These are phyloP conservation scores for Vitis hybrid DNA, from an alignment of 177 flowering plant genomes.

Conservation along the genomic window DNA sequence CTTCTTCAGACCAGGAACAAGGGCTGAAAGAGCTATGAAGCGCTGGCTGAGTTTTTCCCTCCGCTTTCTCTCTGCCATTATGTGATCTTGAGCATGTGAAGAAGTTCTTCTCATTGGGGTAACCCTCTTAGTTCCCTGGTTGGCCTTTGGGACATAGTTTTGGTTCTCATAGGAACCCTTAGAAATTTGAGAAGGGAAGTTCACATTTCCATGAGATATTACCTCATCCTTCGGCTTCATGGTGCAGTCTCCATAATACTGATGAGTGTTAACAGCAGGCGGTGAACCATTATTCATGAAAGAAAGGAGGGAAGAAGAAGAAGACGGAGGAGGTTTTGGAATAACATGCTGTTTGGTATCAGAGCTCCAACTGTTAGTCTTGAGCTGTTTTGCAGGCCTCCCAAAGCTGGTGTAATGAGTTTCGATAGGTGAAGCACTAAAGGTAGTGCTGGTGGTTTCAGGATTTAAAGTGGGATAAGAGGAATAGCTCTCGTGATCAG, in stretches of 20 bases:
- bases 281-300: conserved; percentile 6
- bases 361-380: conserved; percentile 15
- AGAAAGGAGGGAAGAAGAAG: conserved; percentile 17
- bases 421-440: conserved; percentile 7
- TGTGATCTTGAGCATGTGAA: conserved; percentile 31
- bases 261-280: background rate
- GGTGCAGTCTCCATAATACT: background rate
- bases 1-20: conserved; percentile 50
- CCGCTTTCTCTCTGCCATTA: conserved; percentile 44
- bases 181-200: background rate
- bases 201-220: conserved; percentile 1
- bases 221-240: conserved; percentile 14
- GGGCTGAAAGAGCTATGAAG: conserved; percentile 42
- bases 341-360: background rate
- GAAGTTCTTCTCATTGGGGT: conserved; percentile 12
- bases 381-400: conserved; percentile 14
- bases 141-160: background rate
- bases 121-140: conserved; percentile 15
- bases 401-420: conserved; percentile 2
- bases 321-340: conserved; percentile 1
- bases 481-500: conserved; percentile 12
- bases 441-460: conserved; percentile 1
- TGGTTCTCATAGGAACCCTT: background rate
- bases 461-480: background rate
- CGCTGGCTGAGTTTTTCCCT: conserved; percentile 46